Base-by-base conservation (phyloP, 345 rosid species). In the Moricandia moricandioides region DNA sequence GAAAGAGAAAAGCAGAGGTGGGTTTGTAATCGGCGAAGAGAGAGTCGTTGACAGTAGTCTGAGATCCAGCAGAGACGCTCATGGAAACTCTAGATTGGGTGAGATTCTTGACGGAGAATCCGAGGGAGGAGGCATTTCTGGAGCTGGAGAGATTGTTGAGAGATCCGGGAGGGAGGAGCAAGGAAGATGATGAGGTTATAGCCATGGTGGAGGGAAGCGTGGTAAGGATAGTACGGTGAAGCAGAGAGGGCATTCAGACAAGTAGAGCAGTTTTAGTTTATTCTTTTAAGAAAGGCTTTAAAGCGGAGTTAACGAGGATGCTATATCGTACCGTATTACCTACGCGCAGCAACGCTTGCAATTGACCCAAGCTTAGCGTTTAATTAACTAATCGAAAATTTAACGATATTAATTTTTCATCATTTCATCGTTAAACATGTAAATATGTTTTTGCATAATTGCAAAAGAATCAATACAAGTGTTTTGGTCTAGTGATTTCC, bases 11-110 rank as follows among this genome's bases (percentile, higher is more conserved):
- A 62, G 97, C 96, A 47, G 72, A 56, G 72, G 76, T 78, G 69
- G 99, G 89, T 78, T 87, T 90, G 83, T 92, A 95, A 79, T 88
- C 93, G 49, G 82, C 80, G 74, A 95, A 92, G 77, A 84, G 62
- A 68, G 86, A 83, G 60, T 92, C 97, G 54, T 83, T 80, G 54
- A 84, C 86, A 11, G 79, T 62, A 59, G 75, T 61, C 17, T 84
- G 93, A 51, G 89, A 85, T 79, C 91, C 90, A 55, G 82, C 83
- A 2, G 97, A 88, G 26, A 82, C 85, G 74, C 91, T 87, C 93
- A 84, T 75, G 61, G 76, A 83, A 77, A 90, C 85, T 80, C 87
- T 82, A 73, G 91, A 86, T 82, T 91, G 87, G 63, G 21, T 59
- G 49, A 43, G 49, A 13, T 43, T 43, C 49, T 43, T 43, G 52